Conservation (phyloP, 371 early-diverging fungal genomes). For the Vairimorpha necatrix region DNA sequence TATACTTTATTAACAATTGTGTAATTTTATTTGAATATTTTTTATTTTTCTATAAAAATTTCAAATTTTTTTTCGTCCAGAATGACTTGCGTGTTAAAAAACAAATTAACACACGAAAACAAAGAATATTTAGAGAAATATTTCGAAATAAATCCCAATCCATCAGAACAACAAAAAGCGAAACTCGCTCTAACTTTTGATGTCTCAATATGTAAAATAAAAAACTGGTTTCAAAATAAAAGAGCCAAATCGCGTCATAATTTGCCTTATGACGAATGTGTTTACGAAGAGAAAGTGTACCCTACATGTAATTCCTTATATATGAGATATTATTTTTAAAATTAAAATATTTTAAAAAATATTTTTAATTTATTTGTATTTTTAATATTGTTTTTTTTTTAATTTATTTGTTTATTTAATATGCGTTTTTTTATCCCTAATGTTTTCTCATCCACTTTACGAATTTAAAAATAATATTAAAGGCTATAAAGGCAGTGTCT, state of each 20-base stretch:
- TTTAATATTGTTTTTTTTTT: not conserved
- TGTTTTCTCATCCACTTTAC: not conserved
- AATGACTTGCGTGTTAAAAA: not conserved
- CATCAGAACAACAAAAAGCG: conserved; percentile 47
- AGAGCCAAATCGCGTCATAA: conserved; percentile 57
- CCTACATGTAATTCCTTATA: conserved; percentile 46
- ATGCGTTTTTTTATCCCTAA: not conserved
- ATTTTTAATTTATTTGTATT: not conserved
- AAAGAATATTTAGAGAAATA: conserved; percentile 37
- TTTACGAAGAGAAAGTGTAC: not conserved
- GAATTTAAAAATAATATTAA: conserved; percentile 32
- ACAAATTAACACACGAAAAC: conserved; percentile 38
- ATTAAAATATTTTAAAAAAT: not conserved
- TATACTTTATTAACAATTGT: too few relatives aligned
- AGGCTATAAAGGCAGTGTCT: conserved; percentile 47
- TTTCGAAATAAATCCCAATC: conserved; percentile 54
- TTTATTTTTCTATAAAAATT: too few relatives aligned
- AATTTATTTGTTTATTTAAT: too few relatives aligned
- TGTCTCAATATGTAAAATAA: conserved; percentile 50
- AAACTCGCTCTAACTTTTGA: conserved; percentile 27
- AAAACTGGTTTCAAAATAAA: conserved; percentile 65
- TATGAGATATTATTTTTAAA: conserved; percentile 1
- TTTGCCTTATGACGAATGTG: not conserved
- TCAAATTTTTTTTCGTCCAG: too few relatives aligned
- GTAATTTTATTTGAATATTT: too few relatives aligned